Evolutionary conservation across 83 land plant genomes (phyloP).

Genomic region (Picea mariana): DNA sequence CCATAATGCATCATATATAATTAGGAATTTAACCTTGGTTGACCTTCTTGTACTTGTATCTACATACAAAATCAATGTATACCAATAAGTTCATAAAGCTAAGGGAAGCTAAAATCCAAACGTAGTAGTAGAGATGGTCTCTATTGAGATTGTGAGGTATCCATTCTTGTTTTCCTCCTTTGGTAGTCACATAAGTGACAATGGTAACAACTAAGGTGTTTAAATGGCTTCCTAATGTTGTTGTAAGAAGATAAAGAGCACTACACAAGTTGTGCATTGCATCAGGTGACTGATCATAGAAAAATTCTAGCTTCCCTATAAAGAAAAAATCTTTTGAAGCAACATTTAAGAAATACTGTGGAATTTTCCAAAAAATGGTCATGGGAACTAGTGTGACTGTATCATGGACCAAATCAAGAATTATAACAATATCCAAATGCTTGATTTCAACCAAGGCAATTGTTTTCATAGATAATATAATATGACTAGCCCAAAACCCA

Average conservation of each 20-base stretch:
- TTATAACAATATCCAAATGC: too few species aligned
- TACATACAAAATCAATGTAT: neutral
- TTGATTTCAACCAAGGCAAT: conserved; percentile 63
- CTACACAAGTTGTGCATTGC: conserved; percentile 63
- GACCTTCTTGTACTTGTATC: conserved; percentile 25
- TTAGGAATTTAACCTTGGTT: neutral
- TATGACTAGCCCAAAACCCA: conserved; percentile 55
- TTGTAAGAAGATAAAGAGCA: conserved; percentile 43
- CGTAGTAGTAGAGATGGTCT: conserved; percentile 62
- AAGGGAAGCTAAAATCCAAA: conserved; percentile 46
- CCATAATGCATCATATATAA: too few species aligned
- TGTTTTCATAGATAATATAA: conserved; percentile 39
- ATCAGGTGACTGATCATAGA: conserved; percentile 74
- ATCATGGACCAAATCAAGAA: too few species aligned
- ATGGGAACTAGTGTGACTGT: too few species aligned
- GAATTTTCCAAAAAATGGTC: too few species aligned
- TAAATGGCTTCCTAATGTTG: conserved; percentile 52
- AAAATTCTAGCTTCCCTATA: conserved; percentile 65
- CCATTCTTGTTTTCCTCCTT: conserved; percentile 46
- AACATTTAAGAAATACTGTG: too few species aligned
- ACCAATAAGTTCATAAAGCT: too few species aligned
- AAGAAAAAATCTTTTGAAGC: conserved; percentile 49
- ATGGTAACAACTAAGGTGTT: conserved; percentile 62
- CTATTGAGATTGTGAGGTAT: conserved; percentile 64
- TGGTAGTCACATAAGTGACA: conserved; percentile 47